Percentiles rank a stretch among this genome's conserved stretches.
These are phyloP conservation scores for Neopestalotiopsis sp. DNA, from an alignment of 2,329 filamentous ascomycete species.

Conservation along the genomic window DNA sequence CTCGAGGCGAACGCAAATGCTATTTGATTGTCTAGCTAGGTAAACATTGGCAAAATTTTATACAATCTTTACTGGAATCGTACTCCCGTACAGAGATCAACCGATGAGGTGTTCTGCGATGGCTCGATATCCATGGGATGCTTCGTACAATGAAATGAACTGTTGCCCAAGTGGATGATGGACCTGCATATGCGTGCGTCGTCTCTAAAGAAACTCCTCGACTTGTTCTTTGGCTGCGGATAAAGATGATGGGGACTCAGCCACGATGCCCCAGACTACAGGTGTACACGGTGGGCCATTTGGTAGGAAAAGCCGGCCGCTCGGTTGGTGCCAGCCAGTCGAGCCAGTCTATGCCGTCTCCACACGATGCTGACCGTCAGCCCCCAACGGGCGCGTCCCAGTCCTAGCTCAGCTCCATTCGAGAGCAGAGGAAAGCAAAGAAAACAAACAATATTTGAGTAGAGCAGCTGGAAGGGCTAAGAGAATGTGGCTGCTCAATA, in stretches of 20 bases:
- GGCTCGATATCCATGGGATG: too few relatives aligned
- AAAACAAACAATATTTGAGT: too few relatives aligned
- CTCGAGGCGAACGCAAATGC: neutral
- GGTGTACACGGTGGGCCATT: neutral
- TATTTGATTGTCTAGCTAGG: too few relatives aligned
- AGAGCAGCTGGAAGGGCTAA: neutral
- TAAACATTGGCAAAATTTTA: too few relatives aligned
- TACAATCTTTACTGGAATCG: too few relatives aligned
- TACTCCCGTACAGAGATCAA: too few relatives aligned
- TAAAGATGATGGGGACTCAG: neutral
- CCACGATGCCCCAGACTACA: conserved; percentile 1
- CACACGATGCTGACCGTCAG: neutral
- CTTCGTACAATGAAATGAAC: too few relatives aligned
- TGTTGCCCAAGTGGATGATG: too few relatives aligned
- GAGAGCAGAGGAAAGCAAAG: neutral
- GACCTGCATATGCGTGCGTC: neutral
- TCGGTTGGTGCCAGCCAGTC: neutral
- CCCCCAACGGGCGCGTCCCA: neutral
- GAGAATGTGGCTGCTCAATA: neutral
- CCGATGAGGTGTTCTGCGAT: too few relatives aligned
- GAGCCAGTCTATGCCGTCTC: neutral
- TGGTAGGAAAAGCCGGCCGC: neutral
- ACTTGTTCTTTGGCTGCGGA: neutral
- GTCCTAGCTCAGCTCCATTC: neutral
- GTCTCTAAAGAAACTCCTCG: too few relatives aligned